Evolutionary conservation across 2,329 filamentous ascomycete species (phyloP).

Genomic region (Penicillium sp.): DNA sequence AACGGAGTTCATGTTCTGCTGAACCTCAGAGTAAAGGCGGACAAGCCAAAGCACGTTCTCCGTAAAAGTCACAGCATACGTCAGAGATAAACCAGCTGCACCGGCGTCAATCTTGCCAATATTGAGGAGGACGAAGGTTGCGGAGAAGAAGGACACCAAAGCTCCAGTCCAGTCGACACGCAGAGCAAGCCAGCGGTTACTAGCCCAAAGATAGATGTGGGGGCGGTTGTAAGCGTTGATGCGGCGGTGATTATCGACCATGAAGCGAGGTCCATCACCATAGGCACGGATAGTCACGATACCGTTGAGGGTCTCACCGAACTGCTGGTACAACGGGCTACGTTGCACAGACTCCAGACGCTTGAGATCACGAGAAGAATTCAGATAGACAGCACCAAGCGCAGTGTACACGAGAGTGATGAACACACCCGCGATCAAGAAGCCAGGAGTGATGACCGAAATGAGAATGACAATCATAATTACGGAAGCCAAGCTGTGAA

Average conservation of each 20-base stretch:
- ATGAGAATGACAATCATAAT: constrained; percentile 86
- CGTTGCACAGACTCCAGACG: constrained; percentile 89
- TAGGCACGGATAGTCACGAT: constrained; percentile 98
- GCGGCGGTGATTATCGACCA: constrained; percentile 80
- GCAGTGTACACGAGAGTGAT: constrained; percentile 80
- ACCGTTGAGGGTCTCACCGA: constrained; percentile 89
- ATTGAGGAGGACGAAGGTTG: constrained; percentile 82
- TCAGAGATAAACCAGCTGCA: constrained; percentile 87
- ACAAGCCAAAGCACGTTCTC: constrained; percentile 98
- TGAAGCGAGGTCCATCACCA: constrained; percentile 88
- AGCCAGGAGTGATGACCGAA: constrained; percentile 81
- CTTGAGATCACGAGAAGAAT: constrained; percentile 92
- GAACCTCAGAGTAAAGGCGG: constrained; percentile 86
- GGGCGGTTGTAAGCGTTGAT: constrained; percentile 91
- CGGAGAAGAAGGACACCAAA: constrained; percentile 88
- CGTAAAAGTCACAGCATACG: constrained; percentile 93
- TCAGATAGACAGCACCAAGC: constrained; percentile 83
- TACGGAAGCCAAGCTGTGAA: constrained; percentile 66
- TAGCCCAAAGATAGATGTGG: constrained; percentile 94
- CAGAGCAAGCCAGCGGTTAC: constrained; percentile 94
- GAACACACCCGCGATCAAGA: constrained; percentile 80
- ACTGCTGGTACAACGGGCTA: constrained; percentile 95
- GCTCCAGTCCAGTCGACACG: constrained; percentile 88
- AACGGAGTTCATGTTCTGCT: constrained; percentile 99
- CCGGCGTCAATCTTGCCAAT: constrained; percentile 83